Percentiles rank a stretch among this genome's conserved stretches.
Conservation (phyloP, 192 early-diverging fungal species). For the Gorgonomyces haynaldii region DNA sequence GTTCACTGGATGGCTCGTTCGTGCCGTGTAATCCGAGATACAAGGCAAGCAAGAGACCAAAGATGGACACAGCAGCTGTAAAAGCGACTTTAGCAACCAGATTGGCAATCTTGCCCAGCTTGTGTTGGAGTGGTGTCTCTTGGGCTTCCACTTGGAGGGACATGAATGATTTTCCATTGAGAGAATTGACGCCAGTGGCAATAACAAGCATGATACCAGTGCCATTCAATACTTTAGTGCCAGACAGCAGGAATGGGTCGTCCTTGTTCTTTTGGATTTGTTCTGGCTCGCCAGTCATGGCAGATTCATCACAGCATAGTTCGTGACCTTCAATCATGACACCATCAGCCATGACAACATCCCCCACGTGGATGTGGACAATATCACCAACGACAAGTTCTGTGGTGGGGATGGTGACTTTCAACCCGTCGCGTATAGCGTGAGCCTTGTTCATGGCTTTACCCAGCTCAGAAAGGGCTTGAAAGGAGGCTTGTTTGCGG, state of each 20-base stretch:
- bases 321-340: conserved; percentile 68
- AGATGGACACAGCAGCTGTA: conserved; percentile 75
- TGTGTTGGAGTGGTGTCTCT: conserved; percentile 85
- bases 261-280: conserved; percentile 63
- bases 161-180: conserved; percentile 85
- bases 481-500: conserved; percentile 41
- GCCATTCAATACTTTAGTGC: conserved; percentile 85
- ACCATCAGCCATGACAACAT: conserved; percentile 86
- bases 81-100: conserved; percentile 87
- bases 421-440: conserved; percentile 61
- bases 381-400: conserved; percentile 89
- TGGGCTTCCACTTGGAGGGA: conserved; percentile 71
- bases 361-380: conserved; percentile 73
- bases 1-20: not conserved
- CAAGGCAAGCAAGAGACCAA: conserved; percentile 71
- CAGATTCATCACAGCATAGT: conserved; percentile 76
- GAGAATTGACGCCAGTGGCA: conserved; percentile 73
- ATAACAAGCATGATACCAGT: conserved; percentile 76
- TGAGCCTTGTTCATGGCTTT: conserved; percentile 22
- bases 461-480: conserved; percentile 29
- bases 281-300: conserved; percentile 85
- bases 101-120: conserved; percentile 79
- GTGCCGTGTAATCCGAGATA: conserved; percentile 50
- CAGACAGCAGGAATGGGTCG: conserved; percentile 87
- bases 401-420: conserved; percentile 60